Conservation (phyloP, 176 grass and related monocot species). For the Alopecurus myosuroides region DNA sequence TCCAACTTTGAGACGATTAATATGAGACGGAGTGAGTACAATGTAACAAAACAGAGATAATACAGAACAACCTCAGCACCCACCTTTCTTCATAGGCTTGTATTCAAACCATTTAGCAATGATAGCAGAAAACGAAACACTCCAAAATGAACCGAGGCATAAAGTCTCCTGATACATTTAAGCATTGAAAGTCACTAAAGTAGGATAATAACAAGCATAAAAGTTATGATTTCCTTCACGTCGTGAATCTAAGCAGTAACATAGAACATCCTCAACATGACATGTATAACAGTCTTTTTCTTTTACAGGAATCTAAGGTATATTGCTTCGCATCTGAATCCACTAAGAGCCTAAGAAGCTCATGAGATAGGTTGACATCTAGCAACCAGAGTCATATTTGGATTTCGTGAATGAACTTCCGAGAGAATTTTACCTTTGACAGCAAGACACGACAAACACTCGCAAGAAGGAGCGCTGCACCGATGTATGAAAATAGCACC, state of each 20-base stretch:
- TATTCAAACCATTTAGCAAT: constrained; percentile 50
- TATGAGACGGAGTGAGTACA: too few relatives aligned
- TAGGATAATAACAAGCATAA: not conserved
- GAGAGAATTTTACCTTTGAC: constrained; percentile 43
- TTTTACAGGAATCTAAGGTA: not conserved
- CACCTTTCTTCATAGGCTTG: constrained; percentile 79
- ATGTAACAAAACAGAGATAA: not conserved
- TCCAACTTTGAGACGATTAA: too few relatives aligned
- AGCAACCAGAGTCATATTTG: not conserved
- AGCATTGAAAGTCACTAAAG: not conserved
- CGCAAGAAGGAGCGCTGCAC: constrained; percentile 24
- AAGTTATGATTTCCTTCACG: not conserved
- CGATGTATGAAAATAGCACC: constrained; percentile 36
- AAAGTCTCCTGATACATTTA: constrained; percentile 47
- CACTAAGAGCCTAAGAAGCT: not conserved
- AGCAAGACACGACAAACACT: constrained; percentile 30
- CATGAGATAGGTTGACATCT: not conserved
- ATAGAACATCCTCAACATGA: not conserved
- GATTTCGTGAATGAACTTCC: not conserved
- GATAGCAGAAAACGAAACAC: constrained; percentile 31
- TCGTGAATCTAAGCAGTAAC: not conserved
- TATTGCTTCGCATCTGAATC: not conserved
- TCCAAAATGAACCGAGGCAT: constrained; percentile 53
- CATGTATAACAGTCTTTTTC: not conserved
- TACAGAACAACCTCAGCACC: not conserved